Conservation (phyloP, 768 basidiomycete genomes). For the Tylopilus balloui region DNA sequence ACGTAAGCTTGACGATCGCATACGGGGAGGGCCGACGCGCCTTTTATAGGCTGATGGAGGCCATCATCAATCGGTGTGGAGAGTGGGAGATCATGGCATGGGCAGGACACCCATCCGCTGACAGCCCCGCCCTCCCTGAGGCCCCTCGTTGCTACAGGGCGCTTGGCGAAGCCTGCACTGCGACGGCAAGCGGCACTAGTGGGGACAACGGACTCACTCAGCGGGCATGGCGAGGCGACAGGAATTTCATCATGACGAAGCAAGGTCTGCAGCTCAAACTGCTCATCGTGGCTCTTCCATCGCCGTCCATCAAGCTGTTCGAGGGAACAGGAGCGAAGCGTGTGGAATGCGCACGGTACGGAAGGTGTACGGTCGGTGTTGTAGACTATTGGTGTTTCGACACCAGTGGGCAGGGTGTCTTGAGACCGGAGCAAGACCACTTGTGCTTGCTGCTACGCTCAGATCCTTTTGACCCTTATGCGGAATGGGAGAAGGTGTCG, state of each 20-base stretch:
- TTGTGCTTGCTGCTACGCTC: slow-evolving; percentile 26
- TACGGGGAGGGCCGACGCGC: slow-evolving; percentile 34
- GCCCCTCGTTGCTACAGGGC: slow-evolving; percentile 29
- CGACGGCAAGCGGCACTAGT: neutral
- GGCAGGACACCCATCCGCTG: slow-evolving; percentile 24
- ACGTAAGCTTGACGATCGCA: slow-evolving; percentile 32
- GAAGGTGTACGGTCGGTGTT: slow-evolving; percentile 24
- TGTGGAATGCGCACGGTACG: slow-evolving; percentile 15
- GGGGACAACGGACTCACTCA: neutral
- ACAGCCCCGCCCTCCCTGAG: slow-evolving; percentile 29
- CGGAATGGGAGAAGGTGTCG: slow-evolving; percentile 24
- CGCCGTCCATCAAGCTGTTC: slow-evolving; percentile 10
- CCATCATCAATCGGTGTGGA: slow-evolving; percentile 24
- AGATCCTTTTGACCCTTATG: slow-evolving; percentile 29
- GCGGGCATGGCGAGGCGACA: slow-evolving; percentile 25
- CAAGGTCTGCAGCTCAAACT: slow-evolving; percentile 29
- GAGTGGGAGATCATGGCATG: slow-evolving; percentile 35
- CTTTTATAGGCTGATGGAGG: slow-evolving; percentile 29
- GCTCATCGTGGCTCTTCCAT: slow-evolving; percentile 21
- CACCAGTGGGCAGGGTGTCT: slow-evolving; percentile 20
- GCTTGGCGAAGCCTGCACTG: slow-evolving; percentile 6
- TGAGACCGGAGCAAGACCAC: slow-evolving; percentile 25
- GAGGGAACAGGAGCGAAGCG: slow-evolving; percentile 10
- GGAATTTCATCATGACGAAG: slow-evolving; percentile 30
- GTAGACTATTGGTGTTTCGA: slow-evolving; percentile 34